Conservation (phyloP, 2,329 filamentous ascomycete species). For the Bertia moriformis region DNA sequence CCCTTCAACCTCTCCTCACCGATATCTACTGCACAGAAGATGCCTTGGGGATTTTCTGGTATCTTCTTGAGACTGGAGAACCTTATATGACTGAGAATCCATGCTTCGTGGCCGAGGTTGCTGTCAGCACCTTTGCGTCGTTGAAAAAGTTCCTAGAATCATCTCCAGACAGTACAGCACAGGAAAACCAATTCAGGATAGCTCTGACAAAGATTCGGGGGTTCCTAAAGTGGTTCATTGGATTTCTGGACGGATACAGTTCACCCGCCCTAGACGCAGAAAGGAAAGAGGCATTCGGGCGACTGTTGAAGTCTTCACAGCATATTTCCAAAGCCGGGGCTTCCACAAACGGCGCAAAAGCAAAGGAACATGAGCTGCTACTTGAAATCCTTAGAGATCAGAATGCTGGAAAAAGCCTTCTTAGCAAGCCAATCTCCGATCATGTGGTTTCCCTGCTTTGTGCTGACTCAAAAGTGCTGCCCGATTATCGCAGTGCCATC, state of each 20-base stretch:
- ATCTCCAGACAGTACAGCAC: slow-evolving; percentile 44
- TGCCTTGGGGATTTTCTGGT: slow-evolving; percentile 72
- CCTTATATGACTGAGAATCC: slow-evolving; percentile 49
- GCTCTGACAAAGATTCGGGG: slow-evolving; percentile 62
- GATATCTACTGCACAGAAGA: slow-evolving; percentile 84
- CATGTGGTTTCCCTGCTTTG: slow-evolving; percentile 52
- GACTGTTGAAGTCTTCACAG: slow-evolving; percentile 31
- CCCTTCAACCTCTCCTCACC: slow-evolving; percentile 62
- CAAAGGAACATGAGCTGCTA: slow-evolving; percentile 66
- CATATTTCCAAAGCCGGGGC: slow-evolving; percentile 39
- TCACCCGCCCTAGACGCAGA: slow-evolving; percentile 33
- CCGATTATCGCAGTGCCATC: slow-evolving; percentile 46
- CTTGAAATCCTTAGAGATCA: slow-evolving; percentile 69
- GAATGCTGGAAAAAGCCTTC: slow-evolving; percentile 30
- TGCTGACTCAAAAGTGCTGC: slow-evolving; percentile 31
- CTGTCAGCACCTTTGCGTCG: slow-evolving; percentile 65
- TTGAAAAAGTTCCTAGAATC: slow-evolving; percentile 63
- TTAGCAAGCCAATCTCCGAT: slow-evolving; percentile 38
- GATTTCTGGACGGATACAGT: slow-evolving; percentile 50
- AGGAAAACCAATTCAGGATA: slow-evolving; percentile 44
- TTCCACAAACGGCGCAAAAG: slow-evolving; percentile 52
- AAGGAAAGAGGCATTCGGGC: slow-evolving; percentile 40
- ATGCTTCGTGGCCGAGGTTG: slow-evolving; percentile 68
- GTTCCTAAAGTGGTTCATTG: slow-evolving; percentile 68
- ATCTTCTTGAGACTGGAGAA: slow-evolving; percentile 58